Evolutionary conservation across 805 yeast genomes (phyloP), one percentile per base, ranked within the genome.

Genomic region (Metschnikowia lochheadii): DNA sequence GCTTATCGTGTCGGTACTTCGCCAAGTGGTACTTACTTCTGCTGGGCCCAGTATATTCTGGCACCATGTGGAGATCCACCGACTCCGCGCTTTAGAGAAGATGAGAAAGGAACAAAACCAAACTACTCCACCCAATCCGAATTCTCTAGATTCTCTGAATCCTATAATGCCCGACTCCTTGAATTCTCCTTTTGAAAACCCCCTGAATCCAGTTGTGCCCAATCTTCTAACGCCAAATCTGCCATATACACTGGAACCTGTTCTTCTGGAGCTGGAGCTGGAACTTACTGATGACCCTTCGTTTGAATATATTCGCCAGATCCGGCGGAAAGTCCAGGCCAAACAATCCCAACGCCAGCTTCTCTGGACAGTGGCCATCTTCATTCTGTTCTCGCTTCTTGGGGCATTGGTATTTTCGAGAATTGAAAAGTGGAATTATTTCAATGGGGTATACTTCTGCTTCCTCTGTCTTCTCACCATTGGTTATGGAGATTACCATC

Each of bases 401-500:
- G 97, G 97, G 0, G 89, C 90, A 0, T 52, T 82, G 33, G 78
- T 81, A 0, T 87, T 89, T 61, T 67, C 71, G 34, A 71, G 66
- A 33, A 67, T 79, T 15, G 96, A 89, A 63, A 70, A 67, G 3
- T 90, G 96, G 96, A 53, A 76, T 5, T 90, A 84, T 65, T 86
- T 85, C 56, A 71, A 81, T 48, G 76, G 82, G 2, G 73, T 87
- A n/a, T 90, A 90, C 67, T 89, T 87, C 60, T 81, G 91, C 53
- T 82, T 85, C 54, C 68, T 87, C 37, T 83, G 92, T 59, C 76
- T 90, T 47, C 67, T 89, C 6, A 87, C 96, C 0, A 85, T 90
- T 49, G 96, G 96, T 0, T 89, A 87, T 65, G 97, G 96, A 31
- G 90, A 84, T 61, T 82, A 72, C 57, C 73, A 81, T 1, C 96